Evolutionary conservation across 164 flowering plant species (phyloP).

Genomic region (Stephania cephalantha): DNA sequence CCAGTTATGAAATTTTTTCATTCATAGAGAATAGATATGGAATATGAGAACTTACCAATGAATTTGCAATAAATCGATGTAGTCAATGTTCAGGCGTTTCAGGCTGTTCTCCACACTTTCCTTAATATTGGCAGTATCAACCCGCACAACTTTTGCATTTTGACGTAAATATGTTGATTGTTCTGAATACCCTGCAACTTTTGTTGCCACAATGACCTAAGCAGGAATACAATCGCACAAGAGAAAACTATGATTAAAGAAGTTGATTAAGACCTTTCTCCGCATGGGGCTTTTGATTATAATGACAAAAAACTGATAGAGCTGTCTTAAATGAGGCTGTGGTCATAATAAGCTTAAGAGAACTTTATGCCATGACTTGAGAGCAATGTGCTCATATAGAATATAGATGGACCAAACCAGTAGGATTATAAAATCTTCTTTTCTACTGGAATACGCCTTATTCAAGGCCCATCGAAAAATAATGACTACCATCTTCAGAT

Average conservation of each 20-base stretch:
- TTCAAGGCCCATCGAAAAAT: not conserved
- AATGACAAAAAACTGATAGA: not conserved
- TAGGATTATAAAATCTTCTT: not conserved
- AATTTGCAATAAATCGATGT: slow-evolving; percentile 91
- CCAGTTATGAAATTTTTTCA: not conserved
- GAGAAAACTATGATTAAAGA: not conserved
- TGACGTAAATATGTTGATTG: slow-evolving; percentile 60
- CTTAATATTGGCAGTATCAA: slow-evolving; percentile 84
- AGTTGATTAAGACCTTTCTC: not conserved
- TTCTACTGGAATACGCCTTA: not conserved
- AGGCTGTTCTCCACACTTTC: slow-evolving; percentile 98
- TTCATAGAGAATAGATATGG: not conserved
- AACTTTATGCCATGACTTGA: not conserved
- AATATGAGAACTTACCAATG: slow-evolving; percentile 58
- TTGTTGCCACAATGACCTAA: slow-evolving; percentile 86
- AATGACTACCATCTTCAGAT: not conserved
- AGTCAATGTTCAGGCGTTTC: slow-evolving; percentile 78
- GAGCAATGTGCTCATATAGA: not conserved
- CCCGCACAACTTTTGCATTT: slow-evolving; percentile 62
- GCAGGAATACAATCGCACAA: not conserved
- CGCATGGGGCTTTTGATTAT: not conserved
- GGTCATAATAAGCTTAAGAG: not conserved
- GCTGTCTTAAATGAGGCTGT: not conserved
- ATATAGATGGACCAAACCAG: not conserved
- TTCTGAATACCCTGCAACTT: slow-evolving; percentile 86